Evolutionary conservation across 345 rosid species (phyloP), one percentile per base, ranked within the genome.

Genomic region (Kernera saxatilis): DNA sequence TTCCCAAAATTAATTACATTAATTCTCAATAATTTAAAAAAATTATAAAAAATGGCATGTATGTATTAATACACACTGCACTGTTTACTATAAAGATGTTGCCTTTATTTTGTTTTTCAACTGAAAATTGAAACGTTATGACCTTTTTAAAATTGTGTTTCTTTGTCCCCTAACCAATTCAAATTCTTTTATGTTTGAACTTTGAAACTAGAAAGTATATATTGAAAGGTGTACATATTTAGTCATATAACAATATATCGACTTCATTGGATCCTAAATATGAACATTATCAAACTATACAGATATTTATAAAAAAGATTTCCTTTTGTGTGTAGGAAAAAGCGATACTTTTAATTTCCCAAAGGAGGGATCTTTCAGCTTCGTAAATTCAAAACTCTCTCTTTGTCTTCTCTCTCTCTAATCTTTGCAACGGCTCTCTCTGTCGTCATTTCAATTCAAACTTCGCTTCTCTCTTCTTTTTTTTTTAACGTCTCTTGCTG

Each of bases 361-460:
- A 74, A 67, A 74, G 73, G 69, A 50, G 63, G 7, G 59, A 67
- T 46, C 78, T 74, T 67, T 74, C 70, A 53, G 48, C 6, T 53
- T 53, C 49, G n/a, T 54, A 44, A 57, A 64, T 72, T 74, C 78
- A 74, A 67, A 74, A 40, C 56, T 41, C 9, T 41, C 9, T 63
- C 73, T 67, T 15, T 49, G 36, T 33, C 57, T 25, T 49, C 35
- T 59, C 55, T 67, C 73, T 74, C 64, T 59, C 13, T 64, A 5
- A 22, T 6, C 22, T 74, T 51, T 43, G 69, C 69, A 75, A 75
- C 78, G 78, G 78, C 78, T 75, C 69, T 68, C 74, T 68, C 50
- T 74, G 46, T 74, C 64, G 64, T 52, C 57, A 75, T 59, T 68
- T 75, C 70, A 75, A 60, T 75, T 75, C 70, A 75, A 75, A 68